These are phyloP conservation scores for Rosa lucieae DNA, from an alignment of 306 rosid species.

Conservation along the genomic window DNA sequence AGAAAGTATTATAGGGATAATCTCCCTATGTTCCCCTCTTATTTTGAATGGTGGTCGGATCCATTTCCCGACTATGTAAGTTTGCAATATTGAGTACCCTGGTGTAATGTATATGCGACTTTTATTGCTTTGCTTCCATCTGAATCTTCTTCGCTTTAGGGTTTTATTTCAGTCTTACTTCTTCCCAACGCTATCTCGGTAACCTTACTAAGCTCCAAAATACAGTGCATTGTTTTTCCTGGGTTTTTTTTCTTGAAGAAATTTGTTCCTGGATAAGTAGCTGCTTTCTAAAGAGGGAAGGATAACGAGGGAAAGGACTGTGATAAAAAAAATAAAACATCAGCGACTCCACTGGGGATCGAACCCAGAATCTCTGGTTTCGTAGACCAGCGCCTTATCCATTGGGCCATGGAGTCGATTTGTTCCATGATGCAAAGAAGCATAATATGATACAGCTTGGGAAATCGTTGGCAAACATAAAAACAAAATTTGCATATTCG, in stretches of 20 bases:
- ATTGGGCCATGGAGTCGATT: constrained; percentile 64
- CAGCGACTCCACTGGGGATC: constrained; percentile 69
- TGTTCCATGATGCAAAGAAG: too few species aligned
- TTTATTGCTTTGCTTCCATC: neutral
- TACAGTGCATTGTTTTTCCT: neutral
- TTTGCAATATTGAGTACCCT: constrained; percentile 13
- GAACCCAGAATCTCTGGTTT: constrained; percentile 96
- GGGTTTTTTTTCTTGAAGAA: neutral
- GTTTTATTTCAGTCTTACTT: neutral
- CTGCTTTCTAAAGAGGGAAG: neutral
- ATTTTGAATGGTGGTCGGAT: constrained; percentile 26
- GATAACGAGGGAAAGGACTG: too few species aligned
- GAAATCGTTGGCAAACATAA: too few species aligned
- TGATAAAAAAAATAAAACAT: neutral
- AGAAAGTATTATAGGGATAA: constrained; percentile 9
- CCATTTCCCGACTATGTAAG: constrained; percentile 13
- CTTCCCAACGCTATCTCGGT: neutral
- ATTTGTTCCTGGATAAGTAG: neutral
- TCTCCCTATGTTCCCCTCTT: constrained; percentile 15
- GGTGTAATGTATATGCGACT: constrained; percentile 11
- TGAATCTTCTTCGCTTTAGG: neutral
- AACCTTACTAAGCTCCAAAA: neutral
- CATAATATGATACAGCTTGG: too few species aligned
- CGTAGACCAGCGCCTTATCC: constrained; percentile 99
- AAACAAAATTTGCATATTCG: too few species aligned